These are phyloP conservation scores for Kalmusia sp. DNA, from an alignment of 2,329 filamentous ascomycete genomes.

Conservation along the genomic window DNA sequence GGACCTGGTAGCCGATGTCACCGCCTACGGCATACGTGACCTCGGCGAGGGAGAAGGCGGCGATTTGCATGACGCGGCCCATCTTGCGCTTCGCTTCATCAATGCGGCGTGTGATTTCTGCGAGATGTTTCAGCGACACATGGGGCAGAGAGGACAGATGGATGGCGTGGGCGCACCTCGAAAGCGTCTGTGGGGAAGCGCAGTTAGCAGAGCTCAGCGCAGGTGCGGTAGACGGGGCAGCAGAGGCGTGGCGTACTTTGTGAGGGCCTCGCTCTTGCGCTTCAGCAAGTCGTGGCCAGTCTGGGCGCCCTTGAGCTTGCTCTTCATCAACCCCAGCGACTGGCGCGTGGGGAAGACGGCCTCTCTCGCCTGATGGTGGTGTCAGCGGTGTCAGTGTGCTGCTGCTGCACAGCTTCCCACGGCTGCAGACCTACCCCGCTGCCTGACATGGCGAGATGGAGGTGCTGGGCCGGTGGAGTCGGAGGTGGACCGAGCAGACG, in stretches of 20 bases:
- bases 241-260: too few relatives aligned
- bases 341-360: constrained; percentile 97
- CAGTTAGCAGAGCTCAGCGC: constrained; percentile 21
- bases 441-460: constrained; percentile 59
- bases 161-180: constrained; percentile 67
- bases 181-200: constrained; percentile 70
- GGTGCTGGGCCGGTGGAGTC: constrained; percentile 21
- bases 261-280: constrained; percentile 96
- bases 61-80: constrained; percentile 99
- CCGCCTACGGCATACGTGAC: constrained; percentile 97
- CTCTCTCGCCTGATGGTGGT: constrained; percentile 77
- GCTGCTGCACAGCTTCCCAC: constrained; percentile 23
- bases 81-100: constrained; percentile 99
- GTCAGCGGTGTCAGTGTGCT: constrained; percentile 26
- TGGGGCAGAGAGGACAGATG: constrained; percentile 4
- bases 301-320: constrained; percentile 84
- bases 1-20: constrained; percentile 93
- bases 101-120: constrained; percentile 92
- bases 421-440: constrained; percentile 54
- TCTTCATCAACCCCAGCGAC: constrained; percentile 95
- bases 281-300: constrained; percentile 92
- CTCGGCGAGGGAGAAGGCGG: constrained; percentile 95
- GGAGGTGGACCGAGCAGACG: constrained; percentile 11
- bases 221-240: constrained; percentile 5
- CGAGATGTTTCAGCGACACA: constrained; percentile 33